phyloP scores from a whole-genome alignment of 257 asterid genomes.

The Solanum etuberosum region DNA sequence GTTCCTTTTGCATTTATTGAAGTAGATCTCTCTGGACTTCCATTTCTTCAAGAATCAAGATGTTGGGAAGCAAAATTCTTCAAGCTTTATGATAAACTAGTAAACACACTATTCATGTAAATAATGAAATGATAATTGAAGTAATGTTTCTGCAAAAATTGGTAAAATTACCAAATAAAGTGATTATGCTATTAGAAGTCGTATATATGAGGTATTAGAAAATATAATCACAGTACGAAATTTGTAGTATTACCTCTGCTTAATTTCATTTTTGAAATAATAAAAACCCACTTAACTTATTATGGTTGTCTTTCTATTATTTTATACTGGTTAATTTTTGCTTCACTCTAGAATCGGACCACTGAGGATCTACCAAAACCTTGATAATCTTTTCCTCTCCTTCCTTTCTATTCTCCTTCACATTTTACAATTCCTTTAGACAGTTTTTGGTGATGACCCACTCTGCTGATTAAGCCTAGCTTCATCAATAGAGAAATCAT shows the following conservation, averaged over 20 bases:
- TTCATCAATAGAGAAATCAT: not conserved
- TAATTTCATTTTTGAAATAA: not conserved
- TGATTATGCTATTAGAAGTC: not conserved
- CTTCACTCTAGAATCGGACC: not conserved
- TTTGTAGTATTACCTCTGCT: not conserved
- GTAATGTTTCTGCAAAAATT: not conserved
- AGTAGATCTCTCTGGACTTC: not conserved
- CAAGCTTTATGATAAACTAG: not conserved
- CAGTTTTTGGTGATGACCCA: not conserved
- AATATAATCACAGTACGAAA: not conserved
- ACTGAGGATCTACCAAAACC: not conserved
- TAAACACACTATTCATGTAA: not conserved
- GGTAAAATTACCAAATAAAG: not conserved
- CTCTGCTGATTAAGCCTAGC: not conserved
- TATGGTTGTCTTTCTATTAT: not conserved
- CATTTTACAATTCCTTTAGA: not conserved
- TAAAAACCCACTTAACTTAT: not conserved
- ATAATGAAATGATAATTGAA: not conserved
- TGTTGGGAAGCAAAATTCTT: not conserved
- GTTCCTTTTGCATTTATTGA: not conserved
- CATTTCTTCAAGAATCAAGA: not conserved
- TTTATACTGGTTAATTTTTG: not conserved
- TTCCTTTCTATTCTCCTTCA: not conserved
- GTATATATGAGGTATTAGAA: not conserved
- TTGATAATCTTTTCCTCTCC: not conserved